Percentiles rank a stretch among this genome's conserved stretches.
Evolutionary conservation across 495 filamentous ascomycete species (phyloP).

Genomic region (Arthonia radiata): DNA sequence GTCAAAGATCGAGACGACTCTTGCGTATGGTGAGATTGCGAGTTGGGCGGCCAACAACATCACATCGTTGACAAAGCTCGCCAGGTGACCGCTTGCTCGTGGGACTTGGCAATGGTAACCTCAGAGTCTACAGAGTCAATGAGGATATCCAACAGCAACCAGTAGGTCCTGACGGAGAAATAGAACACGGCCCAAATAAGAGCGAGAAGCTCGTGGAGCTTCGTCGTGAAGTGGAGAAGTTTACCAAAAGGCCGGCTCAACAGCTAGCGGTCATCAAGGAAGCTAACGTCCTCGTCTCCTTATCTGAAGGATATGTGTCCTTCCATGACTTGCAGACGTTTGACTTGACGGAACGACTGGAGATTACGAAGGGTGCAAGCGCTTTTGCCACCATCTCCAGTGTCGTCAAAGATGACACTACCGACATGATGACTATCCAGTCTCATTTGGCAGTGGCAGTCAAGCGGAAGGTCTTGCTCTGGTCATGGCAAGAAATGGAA

Average conservation of each 20-base stretch:
- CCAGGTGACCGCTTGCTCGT: constrained; percentile 70
- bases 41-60: too few species aligned
- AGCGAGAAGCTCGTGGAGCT: constrained; percentile 47
- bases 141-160: constrained; percentile 21
- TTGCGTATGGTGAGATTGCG: constrained; percentile 70
- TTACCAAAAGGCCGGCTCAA: constrained; percentile 67
- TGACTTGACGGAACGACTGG: constrained; percentile 50
- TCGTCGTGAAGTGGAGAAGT: constrained; percentile 76
- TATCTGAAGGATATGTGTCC: constrained; percentile 68
- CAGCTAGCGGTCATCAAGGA: constrained; percentile 91
- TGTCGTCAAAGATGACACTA: constrained; percentile 67
- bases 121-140: constrained; percentile 81
- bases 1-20: constrained; percentile 79
- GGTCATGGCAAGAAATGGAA: constrained; percentile 93
- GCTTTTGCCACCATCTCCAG: constrained; percentile 85
- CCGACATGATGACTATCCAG: constrained; percentile 71
- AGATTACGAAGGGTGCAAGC: constrained; percentile 64
- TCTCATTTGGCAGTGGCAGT: constrained; percentile 75
- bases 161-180: constrained; percentile 12
- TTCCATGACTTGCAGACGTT: constrained; percentile 76
- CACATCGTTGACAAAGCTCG: too few species aligned
- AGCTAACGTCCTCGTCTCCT: constrained; percentile 65
- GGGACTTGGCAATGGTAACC: constrained; percentile 65
- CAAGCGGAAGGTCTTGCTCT: constrained; percentile 69
- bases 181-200: constrained; percentile 14